Percentiles rank a stretch among this genome's conserved stretches.
Evolutionary conservation across 2,329 filamentous ascomycete species (phyloP).

Genomic region (Penicillium thymicola): DNA sequence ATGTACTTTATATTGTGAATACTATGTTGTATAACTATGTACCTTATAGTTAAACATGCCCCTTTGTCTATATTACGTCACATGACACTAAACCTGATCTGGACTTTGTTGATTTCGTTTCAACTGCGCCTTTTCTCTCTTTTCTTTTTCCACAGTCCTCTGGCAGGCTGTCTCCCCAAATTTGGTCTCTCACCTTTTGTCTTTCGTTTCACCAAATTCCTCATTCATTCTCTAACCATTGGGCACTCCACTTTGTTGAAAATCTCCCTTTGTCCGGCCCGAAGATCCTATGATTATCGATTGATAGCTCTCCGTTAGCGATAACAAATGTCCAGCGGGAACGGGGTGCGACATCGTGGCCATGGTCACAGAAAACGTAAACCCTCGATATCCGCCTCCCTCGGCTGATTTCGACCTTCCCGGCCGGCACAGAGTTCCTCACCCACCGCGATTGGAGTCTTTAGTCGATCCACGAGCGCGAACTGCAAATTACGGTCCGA

Average conservation of each 20-base stretch:
- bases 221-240: neutral
- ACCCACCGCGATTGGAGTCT: conserved; percentile 31
- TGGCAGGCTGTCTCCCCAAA: conserved; percentile 11
- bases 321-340: conserved; percentile 43
- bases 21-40: neutral
- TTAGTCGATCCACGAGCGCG: conserved; percentile 30
- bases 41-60: neutral
- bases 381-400: conserved; percentile 32
- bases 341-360: conserved; percentile 38
- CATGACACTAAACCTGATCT: conserved; percentile 13
- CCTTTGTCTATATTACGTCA: conserved; percentile 13
- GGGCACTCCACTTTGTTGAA: neutral
- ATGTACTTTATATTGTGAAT: neutral
- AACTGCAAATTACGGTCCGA: conserved; percentile 15
- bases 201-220: conserved; percentile 6
- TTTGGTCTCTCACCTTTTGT: conserved; percentile 13
- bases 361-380: conserved; percentile 46
- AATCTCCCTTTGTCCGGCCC: neutral
- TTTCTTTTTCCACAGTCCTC: conserved; percentile 10
- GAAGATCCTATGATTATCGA: neutral
- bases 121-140: conserved; percentile 11
- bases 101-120: conserved; percentile 16
- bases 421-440: conserved; percentile 30
- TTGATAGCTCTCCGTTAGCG: conserved; percentile 14
- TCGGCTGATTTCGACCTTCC: conserved; percentile 31